Evolutionary conservation across 2,329 filamentous ascomycete species (phyloP).

Genomic region (Aspergillus sp.): DNA sequence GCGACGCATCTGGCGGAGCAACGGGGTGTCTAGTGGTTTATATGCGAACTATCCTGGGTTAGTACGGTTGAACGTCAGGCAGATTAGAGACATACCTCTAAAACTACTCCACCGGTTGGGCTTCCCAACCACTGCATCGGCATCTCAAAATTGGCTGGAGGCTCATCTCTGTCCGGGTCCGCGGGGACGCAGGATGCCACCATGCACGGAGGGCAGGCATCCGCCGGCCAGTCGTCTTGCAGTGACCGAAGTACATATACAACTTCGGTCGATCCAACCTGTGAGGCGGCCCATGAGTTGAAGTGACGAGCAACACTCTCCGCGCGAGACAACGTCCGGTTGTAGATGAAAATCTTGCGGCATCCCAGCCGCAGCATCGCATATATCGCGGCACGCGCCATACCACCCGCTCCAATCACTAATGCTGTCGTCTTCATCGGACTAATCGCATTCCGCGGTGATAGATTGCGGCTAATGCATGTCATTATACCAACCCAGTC

Average conservation of each 20-base stretch:
- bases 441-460: slow-evolving; percentile 58
- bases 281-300: slow-evolving; percentile 54
- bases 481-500: slow-evolving; percentile 51
- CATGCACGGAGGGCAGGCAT: slow-evolving; percentile 69
- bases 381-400: slow-evolving; percentile 78
- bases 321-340: slow-evolving; percentile 70
- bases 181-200: slow-evolving; percentile 78
- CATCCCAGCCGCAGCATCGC: slow-evolving; percentile 78
- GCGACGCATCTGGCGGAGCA: slow-evolving; percentile 69
- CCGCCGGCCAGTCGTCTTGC: slow-evolving; percentile 67
- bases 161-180: slow-evolving; percentile 65
- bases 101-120: slow-evolving; percentile 73
- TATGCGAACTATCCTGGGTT: slow-evolving; percentile 58
- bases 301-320: slow-evolving; percentile 72
- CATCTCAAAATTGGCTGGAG: slow-evolving; percentile 71
- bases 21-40: slow-evolving; percentile 71
- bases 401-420: slow-evolving; percentile 67
- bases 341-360: slow-evolving; percentile 74
- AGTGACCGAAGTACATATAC: slow-evolving; percentile 61
- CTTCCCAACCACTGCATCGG: slow-evolving; percentile 72
- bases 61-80: background rate
- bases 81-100: slow-evolving; percentile 59
- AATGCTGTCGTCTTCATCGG: slow-evolving; percentile 56
- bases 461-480: slow-evolving; percentile 47
- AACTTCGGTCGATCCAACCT: slow-evolving; percentile 41